phyloP scores from a whole-genome alignment of 495 filamentous ascomycete genomes.

The Tuber melanosporum region DNA sequence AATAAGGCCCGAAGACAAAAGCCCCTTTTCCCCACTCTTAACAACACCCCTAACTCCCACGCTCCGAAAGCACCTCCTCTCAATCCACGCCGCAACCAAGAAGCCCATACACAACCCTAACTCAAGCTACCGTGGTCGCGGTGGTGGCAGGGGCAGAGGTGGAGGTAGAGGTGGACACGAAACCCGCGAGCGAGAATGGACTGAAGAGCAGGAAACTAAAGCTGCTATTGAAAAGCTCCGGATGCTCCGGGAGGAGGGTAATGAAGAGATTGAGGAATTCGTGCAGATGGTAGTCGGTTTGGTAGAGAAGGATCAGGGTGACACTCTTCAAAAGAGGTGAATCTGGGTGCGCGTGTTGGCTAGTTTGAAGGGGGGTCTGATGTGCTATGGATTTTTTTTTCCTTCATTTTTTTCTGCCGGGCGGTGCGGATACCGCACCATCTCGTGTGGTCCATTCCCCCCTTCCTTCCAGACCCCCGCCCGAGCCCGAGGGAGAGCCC shows the following conservation, averaged over 20 bases:
- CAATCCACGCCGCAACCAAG: constrained; percentile 26
- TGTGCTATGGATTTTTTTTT: not conserved
- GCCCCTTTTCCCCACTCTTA: constrained; percentile 29
- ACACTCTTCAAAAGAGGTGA: not conserved
- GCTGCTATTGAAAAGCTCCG: constrained; percentile 26
- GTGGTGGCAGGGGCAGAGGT: constrained; percentile 20
- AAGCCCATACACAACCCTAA: constrained; percentile 9
- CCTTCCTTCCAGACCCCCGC: not conserved
- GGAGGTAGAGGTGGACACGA: constrained; percentile 31
- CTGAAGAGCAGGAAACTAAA: constrained; percentile 25
- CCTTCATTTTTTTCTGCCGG: not conserved
- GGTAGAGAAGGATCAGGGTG: constrained; percentile 13
- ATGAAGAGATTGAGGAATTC: constrained; percentile 37
- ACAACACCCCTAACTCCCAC: constrained; percentile 24
- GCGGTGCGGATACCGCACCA: not conserved
- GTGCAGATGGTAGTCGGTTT: constrained; percentile 27
- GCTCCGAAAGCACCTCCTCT: constrained; percentile 30
- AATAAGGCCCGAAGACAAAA: not conserved
- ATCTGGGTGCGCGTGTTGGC: not conserved
- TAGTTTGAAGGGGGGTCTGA: not conserved
- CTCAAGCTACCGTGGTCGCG: constrained; percentile 9
- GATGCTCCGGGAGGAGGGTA: constrained; percentile 24
- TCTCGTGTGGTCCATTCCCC: not conserved
- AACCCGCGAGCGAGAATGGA: constrained; percentile 24
- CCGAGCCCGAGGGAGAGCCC: not conserved